Evolutionary conservation across 805 yeast species (phyloP), one percentile per base, ranked within the genome.

Genomic region (Candida lessepsii): DNA sequence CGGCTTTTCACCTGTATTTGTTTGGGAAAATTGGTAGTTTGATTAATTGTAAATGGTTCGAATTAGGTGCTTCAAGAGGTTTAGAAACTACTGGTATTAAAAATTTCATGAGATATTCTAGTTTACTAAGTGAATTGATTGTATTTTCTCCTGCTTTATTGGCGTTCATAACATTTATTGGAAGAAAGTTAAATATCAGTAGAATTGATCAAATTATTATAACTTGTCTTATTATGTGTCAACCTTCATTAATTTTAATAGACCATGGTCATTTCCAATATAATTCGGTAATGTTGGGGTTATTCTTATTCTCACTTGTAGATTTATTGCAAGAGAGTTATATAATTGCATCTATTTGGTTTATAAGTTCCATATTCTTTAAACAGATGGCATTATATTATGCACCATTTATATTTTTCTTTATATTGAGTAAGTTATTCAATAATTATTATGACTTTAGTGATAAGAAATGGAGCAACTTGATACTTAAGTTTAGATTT

Each of bases 191-290:
- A 47, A 75, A 58, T 61, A 65, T 68, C 44, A 73, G 82, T 3
- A 74, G 91, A 28, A 77, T 86, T 53, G 87, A 85, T 52, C 95
- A 86, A 57, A 79, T 85, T 10, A 74, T 84, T 19, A 80, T 85
- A 11, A 78, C 88, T 0, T 83, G 88, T 2, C 80, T 89, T 13
- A 80, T 93, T n/a, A 58, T 93, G 24, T 79, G 83, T 57, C 95
- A 87, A 59, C 97, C 99, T 0, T 73, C 86, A 2, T 68, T 91
- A 44, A 73, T 86, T 31, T 70, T 93, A 42, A 81, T 93, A 34
- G 99, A 93, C 29, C 97, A 93, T 61, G 99, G 99, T 5, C 99
- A 93, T 63, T 93, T 93, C 65, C 99, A 95, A 64, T 91, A 80
- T 63, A 95, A 93, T 54, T 78, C 89, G 0, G 95, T 93, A 18